These are phyloP conservation scores for Neonectria sp. DNA, from an alignment of 2,329 filamentous ascomycete species.

Conservation along the genomic window DNA sequence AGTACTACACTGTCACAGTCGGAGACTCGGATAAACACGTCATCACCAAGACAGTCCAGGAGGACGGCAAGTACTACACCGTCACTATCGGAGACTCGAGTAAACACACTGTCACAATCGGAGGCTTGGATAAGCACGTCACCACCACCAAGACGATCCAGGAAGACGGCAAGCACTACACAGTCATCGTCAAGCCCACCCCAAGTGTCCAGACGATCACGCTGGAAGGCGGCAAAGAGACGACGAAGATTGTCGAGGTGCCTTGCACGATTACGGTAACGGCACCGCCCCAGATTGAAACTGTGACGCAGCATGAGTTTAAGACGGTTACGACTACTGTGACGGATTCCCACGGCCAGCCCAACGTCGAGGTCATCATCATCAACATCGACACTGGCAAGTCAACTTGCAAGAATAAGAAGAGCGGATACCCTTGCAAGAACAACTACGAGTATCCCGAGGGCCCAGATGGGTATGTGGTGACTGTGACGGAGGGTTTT, in stretches of 20 bases:
- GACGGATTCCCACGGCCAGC: conserved; percentile 30
- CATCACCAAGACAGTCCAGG: conserved; percentile 44
- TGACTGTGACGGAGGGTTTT: conserved; percentile 25
- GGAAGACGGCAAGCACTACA: conserved; percentile 40
- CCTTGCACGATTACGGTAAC: conserved; percentile 43
- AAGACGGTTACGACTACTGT: conserved; percentile 45
- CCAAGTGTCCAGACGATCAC: conserved; percentile 38
- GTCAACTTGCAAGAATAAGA: conserved; percentile 46
- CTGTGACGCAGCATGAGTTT: conserved; percentile 35
- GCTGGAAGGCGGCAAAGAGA: conserved; percentile 34
- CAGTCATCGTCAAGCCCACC: conserved; percentile 40
- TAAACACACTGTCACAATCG: conserved; percentile 34
- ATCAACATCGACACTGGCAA: conserved; percentile 51
- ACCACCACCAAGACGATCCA: conserved; percentile 45
- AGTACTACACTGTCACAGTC: conserved; percentile 39
- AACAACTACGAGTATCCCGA: background rate
- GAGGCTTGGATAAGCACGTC: conserved; percentile 29
- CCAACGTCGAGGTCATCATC: conserved; percentile 51
- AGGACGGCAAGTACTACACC: conserved; percentile 35
- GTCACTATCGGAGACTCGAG: conserved; percentile 28
- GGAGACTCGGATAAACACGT: conserved; percentile 30
- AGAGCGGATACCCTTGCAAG: conserved; percentile 47
- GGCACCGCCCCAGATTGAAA: conserved; percentile 36
- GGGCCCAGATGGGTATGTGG: conserved; percentile 9
- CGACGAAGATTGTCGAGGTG: conserved; percentile 38